Conservation (phyloP, 2,329 filamentous ascomycete genomes). For the Didymella pomorum region DNA sequence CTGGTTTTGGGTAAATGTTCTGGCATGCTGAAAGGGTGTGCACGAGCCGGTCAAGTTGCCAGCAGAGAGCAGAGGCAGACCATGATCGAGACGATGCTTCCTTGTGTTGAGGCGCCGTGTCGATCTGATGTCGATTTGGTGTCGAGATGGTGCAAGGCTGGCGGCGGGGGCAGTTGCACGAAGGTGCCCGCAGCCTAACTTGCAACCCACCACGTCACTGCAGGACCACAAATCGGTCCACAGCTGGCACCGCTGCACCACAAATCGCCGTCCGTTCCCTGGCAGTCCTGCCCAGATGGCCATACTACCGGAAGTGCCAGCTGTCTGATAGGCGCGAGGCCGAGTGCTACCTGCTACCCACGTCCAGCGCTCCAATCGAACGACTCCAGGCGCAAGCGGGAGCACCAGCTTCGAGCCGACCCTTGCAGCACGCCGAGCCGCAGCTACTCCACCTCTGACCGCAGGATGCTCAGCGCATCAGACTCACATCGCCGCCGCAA, state of each 20-base stretch:
- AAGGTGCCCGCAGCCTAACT: background rate
- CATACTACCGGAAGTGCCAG: too few relatives aligned
- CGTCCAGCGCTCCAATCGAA: conserved; percentile 40
- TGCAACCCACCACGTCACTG: conserved; percentile 26
- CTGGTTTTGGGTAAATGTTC: background rate
- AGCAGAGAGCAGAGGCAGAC: background rate
- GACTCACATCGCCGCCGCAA: conserved; percentile 50
- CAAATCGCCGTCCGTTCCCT: conserved; percentile 12
- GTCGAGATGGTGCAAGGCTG: background rate
- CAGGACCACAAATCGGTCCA: conserved; percentile 18
- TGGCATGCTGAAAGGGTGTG: too few relatives aligned
- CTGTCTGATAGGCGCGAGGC: conserved; percentile 45
- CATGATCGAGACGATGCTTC: background rate
- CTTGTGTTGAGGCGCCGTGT: background rate
- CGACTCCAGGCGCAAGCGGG: conserved; percentile 35
- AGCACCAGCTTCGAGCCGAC: conserved; percentile 5
- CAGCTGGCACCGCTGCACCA: conserved; percentile 9
- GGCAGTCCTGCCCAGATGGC: conserved; percentile 35
- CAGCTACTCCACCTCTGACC: conserved; percentile 26
- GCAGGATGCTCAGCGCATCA: conserved; percentile 42
- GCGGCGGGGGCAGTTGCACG: background rate
- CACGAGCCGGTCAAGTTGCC: background rate
- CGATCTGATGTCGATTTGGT: background rate
- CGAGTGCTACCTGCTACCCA: conserved; percentile 33
- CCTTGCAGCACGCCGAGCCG: conserved; percentile 14